Evolutionary conservation across 2,329 filamentous ascomycete genomes (phyloP).

Genomic region (Phaeosphaeria sp.): DNA sequence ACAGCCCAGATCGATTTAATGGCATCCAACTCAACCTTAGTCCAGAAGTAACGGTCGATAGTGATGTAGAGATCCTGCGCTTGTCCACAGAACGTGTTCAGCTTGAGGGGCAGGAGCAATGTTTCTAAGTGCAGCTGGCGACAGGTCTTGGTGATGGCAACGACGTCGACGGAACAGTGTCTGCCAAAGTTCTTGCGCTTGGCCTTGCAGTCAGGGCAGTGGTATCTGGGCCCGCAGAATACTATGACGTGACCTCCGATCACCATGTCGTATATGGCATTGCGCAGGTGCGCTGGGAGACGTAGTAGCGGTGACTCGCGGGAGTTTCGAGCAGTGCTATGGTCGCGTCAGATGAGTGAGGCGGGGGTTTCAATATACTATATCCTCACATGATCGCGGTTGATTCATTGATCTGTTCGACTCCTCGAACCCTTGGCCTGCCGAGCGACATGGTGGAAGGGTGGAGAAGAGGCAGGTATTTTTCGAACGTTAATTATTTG

Average conservation of each 20-base stretch:
- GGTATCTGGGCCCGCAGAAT: too few relatives aligned
- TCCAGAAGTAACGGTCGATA: background rate
- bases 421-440: background rate
- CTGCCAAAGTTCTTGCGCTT: background rate
- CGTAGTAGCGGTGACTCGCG: constrained; percentile 1
- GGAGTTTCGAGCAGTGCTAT: too few relatives aligned
- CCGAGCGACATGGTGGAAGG: background rate
- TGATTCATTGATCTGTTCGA: background rate
- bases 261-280: constrained; percentile 22
- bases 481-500: too few relatives aligned
- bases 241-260: too few relatives aligned
- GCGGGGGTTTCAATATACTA: too few relatives aligned
- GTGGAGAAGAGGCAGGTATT: too few relatives aligned
- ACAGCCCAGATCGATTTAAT: too few relatives aligned
- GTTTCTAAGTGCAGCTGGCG: background rate
- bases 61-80: background rate
- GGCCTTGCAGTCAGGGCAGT: background rate
- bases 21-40: too few relatives aligned
- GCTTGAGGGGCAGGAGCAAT: background rate
- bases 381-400: background rate
- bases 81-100: background rate
- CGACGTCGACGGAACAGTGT: background rate
- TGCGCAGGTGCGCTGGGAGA: constrained; percentile 28
- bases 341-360: too few relatives aligned
- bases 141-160: background rate